A percentile compares a stretch with the other conserved stretches of the same genome.
Evolutionary conservation across 305 asterid genomes (phyloP).

Genomic region (Striga hermonthica): DNA sequence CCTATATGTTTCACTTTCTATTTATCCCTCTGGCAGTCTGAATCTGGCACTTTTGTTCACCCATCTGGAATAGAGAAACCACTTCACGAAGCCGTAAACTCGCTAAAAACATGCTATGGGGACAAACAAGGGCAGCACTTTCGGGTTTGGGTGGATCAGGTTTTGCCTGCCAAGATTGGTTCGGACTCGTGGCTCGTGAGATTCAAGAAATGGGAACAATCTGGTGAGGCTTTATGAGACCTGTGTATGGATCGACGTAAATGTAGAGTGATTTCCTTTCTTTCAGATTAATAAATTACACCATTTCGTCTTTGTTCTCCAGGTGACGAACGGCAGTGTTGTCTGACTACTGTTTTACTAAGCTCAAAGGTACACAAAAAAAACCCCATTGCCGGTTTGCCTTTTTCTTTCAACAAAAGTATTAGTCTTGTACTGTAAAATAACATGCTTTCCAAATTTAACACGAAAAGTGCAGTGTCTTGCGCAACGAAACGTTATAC

Average conservation of each 20-base stretch:
- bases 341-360: constrained; percentile 59
- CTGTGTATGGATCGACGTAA: background rate
- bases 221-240: constrained; percentile 46
- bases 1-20: constrained; percentile 17
- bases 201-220: constrained; percentile 87
- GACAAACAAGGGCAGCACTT: constrained; percentile 68
- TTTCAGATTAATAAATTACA: background rate
- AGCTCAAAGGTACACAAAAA: constrained; percentile 60
- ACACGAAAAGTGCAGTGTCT: too few species aligned
- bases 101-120: constrained; percentile 49
- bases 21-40: constrained; percentile 48
- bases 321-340: constrained; percentile 63
- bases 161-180: constrained; percentile 59
- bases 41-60: constrained; percentile 58
- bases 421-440: background rate
- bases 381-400: background rate
- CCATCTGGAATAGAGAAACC: constrained; percentile 76
- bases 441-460: constrained; percentile 5
- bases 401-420: background rate
- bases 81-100: constrained; percentile 54
- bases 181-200: constrained; percentile 81
- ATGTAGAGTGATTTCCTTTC: background rate
- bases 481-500: too few species aligned
- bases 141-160: constrained; percentile 92
- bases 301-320: constrained; percentile 20